Base-by-base conservation (phyloP, 129 eudicot species). In the Saposhnikovia divaricata region DNA sequence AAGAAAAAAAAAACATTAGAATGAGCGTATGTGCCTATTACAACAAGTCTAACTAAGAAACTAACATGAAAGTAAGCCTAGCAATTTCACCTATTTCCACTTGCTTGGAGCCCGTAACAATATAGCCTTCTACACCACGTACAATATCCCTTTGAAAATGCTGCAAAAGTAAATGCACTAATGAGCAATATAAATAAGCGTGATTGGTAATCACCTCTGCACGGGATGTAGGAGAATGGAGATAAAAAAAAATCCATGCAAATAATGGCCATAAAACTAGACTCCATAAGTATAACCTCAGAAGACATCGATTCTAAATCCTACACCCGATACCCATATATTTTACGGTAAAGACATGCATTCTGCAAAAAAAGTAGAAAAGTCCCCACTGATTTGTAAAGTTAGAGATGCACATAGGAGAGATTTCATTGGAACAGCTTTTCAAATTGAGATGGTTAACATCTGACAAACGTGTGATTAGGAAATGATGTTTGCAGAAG, bases 41-140 rank as follows among this genome's bases (percentile, higher is more conserved):
- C 69, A 34, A 45, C 72, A 74, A 50, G 74, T 13, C 21, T 27
- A 65, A 65, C 38, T 27, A 14, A 34, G 21, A 31, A 53, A 13
- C 53, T 45, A 44, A 57, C 45, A 80, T 72, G 37, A 28, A 71
- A 78, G 45, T 57, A 70, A 38, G 72, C 75, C 70, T 59, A 25
- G 51, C 77, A 9, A 23, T 66, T 74, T 84, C 76, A 90, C 98
- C 98, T 75, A 94, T 92, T 86, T 94, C 98, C 79, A 94, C 91
- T 87, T 91, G 98, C 84, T 91, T 94, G 80, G 97, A 90, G 59
- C 96, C 98, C n/a, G 96, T 91, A 63, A 91, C 91, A 53, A 94
- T 94, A 82, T 90, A 94, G 31, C 98, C 98, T 85, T 94, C 97
- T 79, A 94, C 93, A 59, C 98, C 96, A 83, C 98, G 98, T 63